Base-by-base conservation (phyloP, 2,329 filamentous ascomycete species). In the Talaromyces sp. region DNA sequence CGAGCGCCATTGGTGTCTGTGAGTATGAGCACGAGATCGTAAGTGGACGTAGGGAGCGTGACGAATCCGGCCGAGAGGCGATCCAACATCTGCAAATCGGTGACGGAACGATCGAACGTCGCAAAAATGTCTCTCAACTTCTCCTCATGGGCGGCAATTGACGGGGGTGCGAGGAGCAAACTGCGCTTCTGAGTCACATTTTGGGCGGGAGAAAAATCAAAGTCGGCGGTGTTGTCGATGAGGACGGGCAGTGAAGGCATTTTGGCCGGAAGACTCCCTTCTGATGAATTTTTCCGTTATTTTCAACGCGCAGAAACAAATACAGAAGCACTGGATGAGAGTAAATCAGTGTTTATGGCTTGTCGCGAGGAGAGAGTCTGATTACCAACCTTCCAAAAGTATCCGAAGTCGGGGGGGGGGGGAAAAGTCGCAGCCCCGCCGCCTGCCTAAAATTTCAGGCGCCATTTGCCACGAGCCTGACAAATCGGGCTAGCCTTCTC, bases 71-170 rank as follows among this genome's bases (percentile, higher is more conserved):
- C 86, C 1, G 91, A 88, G 47, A 99, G 86, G 60, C 95, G 92
- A 81, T 99, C 95, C 67, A 99, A 90, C 95, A 99, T 99, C 79
- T 98, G 95, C 62, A 99, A 84, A 75, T 99, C 95, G 68, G 93
- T 94, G 54, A 85, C 83, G 68, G 85, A 81, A 74, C 92, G 89
- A 77, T 95, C 88, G 81, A 92, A 88, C 65, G 87, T 82, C 66
- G 87, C 83, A 73, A 96, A 86, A 68, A 95, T 83, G 70, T 83
- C 81, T 69, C 87, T 86, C 69, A 98, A 85, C 72, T 88, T 88
- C 70, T 92, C 89, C 70, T 93, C 91, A 78, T 96, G 90, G 63
- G 92, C 87, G 70, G 95, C 90, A 72, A 98, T 86, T 27, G 93
- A 96, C 13, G 95, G 93, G 62, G 95, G 94, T 37, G 94, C 93